These are phyloP conservation scores for Aureobasidium leucospermi DNA, from an alignment of 2,329 filamentous ascomycete genomes.

Conservation along the genomic window DNA sequence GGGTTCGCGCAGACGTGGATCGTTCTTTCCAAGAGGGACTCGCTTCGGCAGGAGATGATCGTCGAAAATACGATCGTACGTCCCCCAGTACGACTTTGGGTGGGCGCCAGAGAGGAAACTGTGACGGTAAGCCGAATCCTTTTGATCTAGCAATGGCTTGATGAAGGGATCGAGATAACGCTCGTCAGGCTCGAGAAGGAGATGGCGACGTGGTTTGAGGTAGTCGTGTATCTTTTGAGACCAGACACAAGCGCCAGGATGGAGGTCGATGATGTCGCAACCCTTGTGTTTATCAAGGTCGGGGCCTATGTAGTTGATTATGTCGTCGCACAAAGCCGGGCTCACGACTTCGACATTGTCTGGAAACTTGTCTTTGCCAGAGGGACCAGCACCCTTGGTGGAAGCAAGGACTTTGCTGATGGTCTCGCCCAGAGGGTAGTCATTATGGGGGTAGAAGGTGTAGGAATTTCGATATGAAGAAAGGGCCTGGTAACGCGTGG, in stretches of 20 bases:
- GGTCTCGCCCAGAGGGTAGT: slow-evolving; percentile 5
- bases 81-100: slow-evolving; percentile 19
- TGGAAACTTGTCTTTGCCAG: neutral
- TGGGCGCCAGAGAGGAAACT: slow-evolving; percentile 24
- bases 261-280: slow-evolving; percentile 81
- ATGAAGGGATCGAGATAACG: slow-evolving; percentile 56
- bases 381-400: neutral
- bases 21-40: slow-evolving; percentile 30
- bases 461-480: neutral
- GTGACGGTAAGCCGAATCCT: slow-evolving; percentile 43
- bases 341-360: slow-evolving; percentile 31
- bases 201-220: slow-evolving; percentile 71
- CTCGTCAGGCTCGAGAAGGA: slow-evolving; percentile 69
- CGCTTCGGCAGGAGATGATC: slow-evolving; percentile 50
- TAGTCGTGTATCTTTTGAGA: slow-evolving; percentile 67
- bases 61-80: slow-evolving; percentile 47
- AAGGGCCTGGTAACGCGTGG: neutral
- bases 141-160: slow-evolving; percentile 32
- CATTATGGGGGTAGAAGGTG: neutral
- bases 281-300: slow-evolving; percentile 63
- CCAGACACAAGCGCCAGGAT: slow-evolving; percentile 73
- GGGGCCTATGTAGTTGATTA: slow-evolving; percentile 60
- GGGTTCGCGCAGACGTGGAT: slow-evolving; percentile 38
- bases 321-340: slow-evolving; percentile 52
- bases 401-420: neutral